Percentiles rank a stretch among this genome's conserved stretches.
Conservation (phyloP, 805 yeast genomes). For the Kurtzmaniella fragi region DNA sequence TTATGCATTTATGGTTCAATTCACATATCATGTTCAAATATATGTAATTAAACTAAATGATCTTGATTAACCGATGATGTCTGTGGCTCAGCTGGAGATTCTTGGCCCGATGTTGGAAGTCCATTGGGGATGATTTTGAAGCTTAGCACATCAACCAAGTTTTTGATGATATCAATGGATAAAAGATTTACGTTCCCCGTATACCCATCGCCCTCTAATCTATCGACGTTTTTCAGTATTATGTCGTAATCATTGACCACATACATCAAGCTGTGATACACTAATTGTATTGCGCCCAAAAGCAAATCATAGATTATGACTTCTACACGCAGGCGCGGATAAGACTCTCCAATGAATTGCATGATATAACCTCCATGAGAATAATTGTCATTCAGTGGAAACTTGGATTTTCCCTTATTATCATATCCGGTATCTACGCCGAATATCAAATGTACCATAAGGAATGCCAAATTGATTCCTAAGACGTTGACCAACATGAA, state of each 20-base stretch:
- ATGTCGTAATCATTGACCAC: conserved; percentile 26
- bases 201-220: conserved; percentile 32
- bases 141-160: conserved; percentile 8
- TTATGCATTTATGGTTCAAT: too few species aligned
- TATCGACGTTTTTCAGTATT: conserved; percentile 13
- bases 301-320: conserved; percentile 23
- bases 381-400: conserved; percentile 1
- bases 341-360: conserved; percentile 36
- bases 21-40: too few species aligned
- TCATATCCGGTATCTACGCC: conserved; percentile 15
- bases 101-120: too few species aligned
- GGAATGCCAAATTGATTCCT: conserved; percentile 16
- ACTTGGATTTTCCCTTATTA: neutral
- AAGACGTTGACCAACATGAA: conserved; percentile 21
- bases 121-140: conserved; percentile 2
- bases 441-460: conserved; percentile 22
- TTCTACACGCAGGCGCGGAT: conserved; percentile 20
- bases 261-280: conserved; percentile 29
- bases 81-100: too few species aligned
- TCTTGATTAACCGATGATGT: too few species aligned
- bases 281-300: conserved; percentile 22
- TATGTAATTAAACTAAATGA: too few species aligned
- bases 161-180: conserved; percentile 18
- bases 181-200: conserved; percentile 32
- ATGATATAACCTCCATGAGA: conserved; percentile 31